A percentile compares a stretch with the other conserved stretches of the same genome.
phyloP scores from a whole-genome alignment of 1,284 basidiomycete species.

The Austroboletus novae-zelandiae region DNA sequence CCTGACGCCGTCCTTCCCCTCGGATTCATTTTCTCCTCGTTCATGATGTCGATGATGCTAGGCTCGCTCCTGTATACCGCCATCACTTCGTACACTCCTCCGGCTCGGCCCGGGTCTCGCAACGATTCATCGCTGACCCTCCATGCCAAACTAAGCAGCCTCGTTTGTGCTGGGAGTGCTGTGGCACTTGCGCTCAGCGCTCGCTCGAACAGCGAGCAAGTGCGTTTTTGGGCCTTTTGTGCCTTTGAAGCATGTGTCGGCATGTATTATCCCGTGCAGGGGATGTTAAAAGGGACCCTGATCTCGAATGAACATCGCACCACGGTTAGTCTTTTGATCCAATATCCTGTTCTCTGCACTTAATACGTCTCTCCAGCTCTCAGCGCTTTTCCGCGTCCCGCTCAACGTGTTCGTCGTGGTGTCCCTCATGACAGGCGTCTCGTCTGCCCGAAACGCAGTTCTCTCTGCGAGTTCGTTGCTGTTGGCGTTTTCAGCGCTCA shows the following conservation, averaged over 20 bases:
- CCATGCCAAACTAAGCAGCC: constrained; percentile 65
- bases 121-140: constrained; percentile 47
- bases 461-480: constrained; percentile 57
- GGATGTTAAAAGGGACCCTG: constrained; percentile 66
- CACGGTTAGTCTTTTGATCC: constrained; percentile 46
- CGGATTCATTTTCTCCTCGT: constrained; percentile 73
- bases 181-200: constrained; percentile 56
- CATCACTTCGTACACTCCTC: constrained; percentile 42
- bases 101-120: constrained; percentile 21
- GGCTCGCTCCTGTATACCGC: constrained; percentile 68
- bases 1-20: constrained; percentile 48
- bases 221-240: constrained; percentile 72
- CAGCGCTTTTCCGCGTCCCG: constrained; percentile 71
- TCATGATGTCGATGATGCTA: constrained; percentile 80
- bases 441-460: constrained; percentile 59
- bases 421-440: constrained; percentile 68
- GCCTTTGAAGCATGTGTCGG: constrained; percentile 74
- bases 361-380: constrained; percentile 42
- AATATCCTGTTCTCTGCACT: background rate
- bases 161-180: constrained; percentile 58
- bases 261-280: constrained; percentile 76
- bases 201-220: constrained; percentile 43
- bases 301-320: constrained; percentile 74
- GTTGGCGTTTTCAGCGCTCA: constrained; percentile 58
- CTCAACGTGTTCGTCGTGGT: constrained; percentile 72